phyloP scores from a whole-genome alignment of 139 green algal genomes.

The Coccomyxa sp. region DNA sequence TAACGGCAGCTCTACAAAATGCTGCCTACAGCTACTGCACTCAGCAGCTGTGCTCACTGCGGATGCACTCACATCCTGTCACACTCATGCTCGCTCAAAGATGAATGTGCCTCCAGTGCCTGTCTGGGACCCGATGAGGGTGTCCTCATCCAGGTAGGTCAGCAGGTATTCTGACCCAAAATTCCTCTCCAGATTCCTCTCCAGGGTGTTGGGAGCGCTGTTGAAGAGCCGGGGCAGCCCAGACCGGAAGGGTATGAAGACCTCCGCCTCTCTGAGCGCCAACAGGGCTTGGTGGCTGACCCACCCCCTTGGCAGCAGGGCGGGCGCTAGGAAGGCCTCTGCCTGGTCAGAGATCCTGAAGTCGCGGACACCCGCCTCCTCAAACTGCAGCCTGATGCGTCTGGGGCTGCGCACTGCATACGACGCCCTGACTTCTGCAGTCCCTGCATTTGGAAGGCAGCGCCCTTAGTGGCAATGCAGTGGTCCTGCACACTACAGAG shows the following conservation, averaged over 20 bases:
- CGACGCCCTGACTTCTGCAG: slow-evolving; percentile 29
- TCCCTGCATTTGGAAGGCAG: not conserved
- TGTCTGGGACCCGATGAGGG: slow-evolving; percentile 39
- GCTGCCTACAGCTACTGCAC: too few species aligned
- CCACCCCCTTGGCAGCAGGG: slow-evolving; percentile 34
- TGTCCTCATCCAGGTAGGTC: slow-evolving; percentile 38
- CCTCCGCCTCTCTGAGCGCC: slow-evolving; percentile 27
- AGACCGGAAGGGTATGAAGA: not conserved
- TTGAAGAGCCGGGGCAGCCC: not conserved
- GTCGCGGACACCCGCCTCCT: slow-evolving; percentile 27
- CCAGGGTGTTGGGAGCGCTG: not conserved
- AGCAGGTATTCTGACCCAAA: slow-evolving; percentile 34
- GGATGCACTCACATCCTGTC: too few species aligned
- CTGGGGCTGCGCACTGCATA: slow-evolving; percentile 29
- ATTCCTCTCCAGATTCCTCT: slow-evolving; percentile 1
- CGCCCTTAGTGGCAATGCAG: not conserved
- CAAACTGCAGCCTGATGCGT: slow-evolving; percentile 38
- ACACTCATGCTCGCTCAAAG: slow-evolving; percentile 23
- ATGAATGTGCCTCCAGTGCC: slow-evolving; percentile 38
- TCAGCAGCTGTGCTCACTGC: too few species aligned
- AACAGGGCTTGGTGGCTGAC: slow-evolving; percentile 36
- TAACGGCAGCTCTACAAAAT: too few species aligned
- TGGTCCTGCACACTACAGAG: not conserved
- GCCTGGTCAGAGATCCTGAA: slow-evolving; percentile 15
- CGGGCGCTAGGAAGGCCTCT: slow-evolving; percentile 36